Base-by-base conservation (phyloP, 2,329 filamentous ascomycete genomes). In the Talaromyces sp. region DNA sequence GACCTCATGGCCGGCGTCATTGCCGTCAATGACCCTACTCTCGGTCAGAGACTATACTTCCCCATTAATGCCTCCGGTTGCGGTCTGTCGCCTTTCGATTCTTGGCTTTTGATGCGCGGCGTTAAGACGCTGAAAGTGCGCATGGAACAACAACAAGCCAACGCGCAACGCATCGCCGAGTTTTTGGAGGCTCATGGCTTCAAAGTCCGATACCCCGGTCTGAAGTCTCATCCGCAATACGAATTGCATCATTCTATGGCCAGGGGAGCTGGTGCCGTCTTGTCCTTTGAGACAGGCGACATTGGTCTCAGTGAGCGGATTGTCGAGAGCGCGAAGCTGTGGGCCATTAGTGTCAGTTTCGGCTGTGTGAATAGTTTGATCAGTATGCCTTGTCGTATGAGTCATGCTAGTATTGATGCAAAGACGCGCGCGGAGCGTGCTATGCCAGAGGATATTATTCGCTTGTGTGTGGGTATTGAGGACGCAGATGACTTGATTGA, bases 361-460 rank as follows among this genome's bases (percentile, higher is more conserved):
- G 95, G 95, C 57, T 98, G 95, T 76, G 95, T 99, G 70, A 99
- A 99, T 82, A 96, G 92, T 76, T 82, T 99, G 77, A 99, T 99
- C 79, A 97, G 93, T 81, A 97, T 99, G 94, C 94, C 95, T 9
- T 99, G 95, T 81, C 93, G 94, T 73, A 99, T 99, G 96, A 98
- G 94, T 79, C 95, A 99, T 79, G 95, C 95, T 45, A 97, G 92
- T 75, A 99, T 99, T 74, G 95, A 98, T 75, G 91, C 93, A 66
- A 96, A 97, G 82, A 98, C 93, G 61, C 85, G 95, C 70, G 84
- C 87, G 72, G 93, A 96, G 80, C 86, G 93, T 68, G 89, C 94
- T 69, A 90, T 99, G 88, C 95, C 95, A 11, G 95, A 99, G 79
- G 95, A 99, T 76, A 90, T 99, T 67, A 98, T 99, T 72, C 86